These are phyloP conservation scores for Adansonia grandidieri DNA, from an alignment of 441 rosid genomes.

Conservation along the genomic window DNA sequence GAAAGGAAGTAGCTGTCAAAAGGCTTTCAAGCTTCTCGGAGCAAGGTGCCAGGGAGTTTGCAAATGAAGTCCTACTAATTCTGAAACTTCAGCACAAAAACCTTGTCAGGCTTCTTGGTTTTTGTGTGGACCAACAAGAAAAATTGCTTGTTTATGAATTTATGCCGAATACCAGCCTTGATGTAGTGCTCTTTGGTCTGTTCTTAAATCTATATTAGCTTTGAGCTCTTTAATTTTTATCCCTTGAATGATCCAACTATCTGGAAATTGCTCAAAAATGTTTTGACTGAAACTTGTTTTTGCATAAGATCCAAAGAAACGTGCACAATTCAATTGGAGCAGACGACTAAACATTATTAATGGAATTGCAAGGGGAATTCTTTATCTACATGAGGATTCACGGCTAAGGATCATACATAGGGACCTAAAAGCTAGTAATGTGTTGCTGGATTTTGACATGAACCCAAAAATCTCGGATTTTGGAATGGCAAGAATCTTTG, in stretches of 20 bases:
- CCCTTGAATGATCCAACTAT: neutral
- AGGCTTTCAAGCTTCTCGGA: conserved; percentile 49
- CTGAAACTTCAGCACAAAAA: conserved; percentile 49
- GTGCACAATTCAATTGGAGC: conserved; percentile 38
- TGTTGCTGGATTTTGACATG: conserved; percentile 42
- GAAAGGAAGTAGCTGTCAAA: conserved; percentile 53
- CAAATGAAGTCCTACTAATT: conserved; percentile 45
- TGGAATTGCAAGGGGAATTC: conserved; percentile 46
- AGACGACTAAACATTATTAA: conserved; percentile 38
- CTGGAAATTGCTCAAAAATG: neutral
- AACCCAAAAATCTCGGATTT: conserved; percentile 55
- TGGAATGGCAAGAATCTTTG: conserved; percentile 50
- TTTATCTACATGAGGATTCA: conserved; percentile 55
- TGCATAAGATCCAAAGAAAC: conserved; percentile 34
- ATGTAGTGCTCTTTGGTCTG: conserved; percentile 44
- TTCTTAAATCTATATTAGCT: neutral
- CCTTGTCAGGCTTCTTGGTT: conserved; percentile 47
- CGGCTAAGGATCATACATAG: conserved; percentile 46
- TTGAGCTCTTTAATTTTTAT: neutral
- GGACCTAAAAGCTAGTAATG: conserved; percentile 49
- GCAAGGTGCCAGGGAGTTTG: conserved; percentile 40
- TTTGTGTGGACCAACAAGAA: conserved; percentile 38
- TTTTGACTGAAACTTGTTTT: neutral
- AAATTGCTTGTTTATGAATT: conserved; percentile 47
- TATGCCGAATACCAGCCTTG: conserved; percentile 49